phyloP scores from a whole-genome alignment of 1,284 basidiomycete genomes.

The Cryptococcus sp. region DNA sequence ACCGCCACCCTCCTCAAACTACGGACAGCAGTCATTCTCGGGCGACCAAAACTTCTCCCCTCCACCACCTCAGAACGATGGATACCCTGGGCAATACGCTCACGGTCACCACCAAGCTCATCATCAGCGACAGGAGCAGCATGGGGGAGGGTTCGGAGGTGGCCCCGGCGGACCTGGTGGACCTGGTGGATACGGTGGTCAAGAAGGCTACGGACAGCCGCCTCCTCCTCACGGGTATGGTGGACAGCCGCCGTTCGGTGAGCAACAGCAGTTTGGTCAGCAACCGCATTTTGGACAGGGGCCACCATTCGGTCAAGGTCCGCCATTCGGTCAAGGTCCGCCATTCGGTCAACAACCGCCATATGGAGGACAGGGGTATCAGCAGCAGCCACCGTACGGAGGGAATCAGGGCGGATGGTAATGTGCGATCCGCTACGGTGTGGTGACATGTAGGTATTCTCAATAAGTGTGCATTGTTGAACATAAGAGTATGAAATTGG shows the following conservation, averaged over 20 bases:
- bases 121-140: conserved; percentile 1
- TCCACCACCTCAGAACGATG: conserved; percentile 4
- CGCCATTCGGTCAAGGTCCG: conserved; percentile 1
- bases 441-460: too few species aligned
- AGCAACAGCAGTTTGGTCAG: conserved; percentile 6
- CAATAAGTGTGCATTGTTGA: too few species aligned
- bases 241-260: conserved; percentile 4
- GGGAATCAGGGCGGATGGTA: conserved; percentile 27
- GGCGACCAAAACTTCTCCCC: background rate
- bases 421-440: background rate
- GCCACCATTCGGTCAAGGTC: background rate
- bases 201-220: conserved; percentile 7
- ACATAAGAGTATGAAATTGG: too few species aligned
- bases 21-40: background rate
- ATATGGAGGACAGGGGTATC: conserved; percentile 16
- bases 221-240: conserved; percentile 13
- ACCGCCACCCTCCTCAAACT: background rate
- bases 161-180: conserved; percentile 10
- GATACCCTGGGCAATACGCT: conserved; percentile 12
- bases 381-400: conserved; percentile 18
- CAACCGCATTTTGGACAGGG: conserved; percentile 15
- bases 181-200: background rate
- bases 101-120: conserved; percentile 1
- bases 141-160: conserved; percentile 1
- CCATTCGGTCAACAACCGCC: conserved; percentile 8